These are phyloP conservation scores for Dictyostelium purpureum DNA, from an alignment of 78 protist genomes.

Conservation along the genomic window DNA sequence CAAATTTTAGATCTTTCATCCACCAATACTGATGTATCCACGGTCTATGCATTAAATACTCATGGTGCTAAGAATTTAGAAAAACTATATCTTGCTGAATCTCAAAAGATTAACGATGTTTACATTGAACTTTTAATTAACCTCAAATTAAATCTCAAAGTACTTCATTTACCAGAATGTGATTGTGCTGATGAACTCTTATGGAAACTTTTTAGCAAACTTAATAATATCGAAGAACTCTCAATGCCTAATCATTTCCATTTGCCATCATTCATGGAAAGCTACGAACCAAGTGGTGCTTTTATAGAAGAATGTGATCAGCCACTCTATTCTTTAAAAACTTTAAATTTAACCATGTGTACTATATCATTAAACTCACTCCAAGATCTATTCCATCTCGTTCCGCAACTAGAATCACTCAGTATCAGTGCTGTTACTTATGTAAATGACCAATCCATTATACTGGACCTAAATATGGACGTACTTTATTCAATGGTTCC, in stretches of 20 bases:
- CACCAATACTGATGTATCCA: background rate
- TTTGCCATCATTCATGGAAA: slow-evolving; percentile 10
- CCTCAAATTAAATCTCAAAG: background rate
- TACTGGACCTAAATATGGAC: background rate
- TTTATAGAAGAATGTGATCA: background rate
- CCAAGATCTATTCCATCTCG: background rate
- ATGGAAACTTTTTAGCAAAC: slow-evolving; percentile 29
- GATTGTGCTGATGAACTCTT: background rate
- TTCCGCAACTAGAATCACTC: background rate
- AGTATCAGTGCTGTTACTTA: background rate
- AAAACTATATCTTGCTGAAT: background rate
- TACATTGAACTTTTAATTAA: background rate
- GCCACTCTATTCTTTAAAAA: slow-evolving; percentile 10
- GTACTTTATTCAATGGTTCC: background rate
- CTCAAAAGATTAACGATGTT: background rate
- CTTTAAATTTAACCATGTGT: background rate
- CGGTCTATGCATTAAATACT: background rate
- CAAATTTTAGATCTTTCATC: background rate
- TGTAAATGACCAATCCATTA: slow-evolving; percentile 1
- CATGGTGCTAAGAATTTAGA: slow-evolving; percentile 32
- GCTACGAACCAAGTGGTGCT: background rate
- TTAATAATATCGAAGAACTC: background rate
- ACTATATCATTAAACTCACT: background rate
- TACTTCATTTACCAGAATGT: background rate
- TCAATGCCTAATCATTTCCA: slow-evolving; percentile 7